Evolutionary conservation across 2,329 filamentous ascomycete species (phyloP).

Genomic region (Colletotrichum lupini): DNA sequence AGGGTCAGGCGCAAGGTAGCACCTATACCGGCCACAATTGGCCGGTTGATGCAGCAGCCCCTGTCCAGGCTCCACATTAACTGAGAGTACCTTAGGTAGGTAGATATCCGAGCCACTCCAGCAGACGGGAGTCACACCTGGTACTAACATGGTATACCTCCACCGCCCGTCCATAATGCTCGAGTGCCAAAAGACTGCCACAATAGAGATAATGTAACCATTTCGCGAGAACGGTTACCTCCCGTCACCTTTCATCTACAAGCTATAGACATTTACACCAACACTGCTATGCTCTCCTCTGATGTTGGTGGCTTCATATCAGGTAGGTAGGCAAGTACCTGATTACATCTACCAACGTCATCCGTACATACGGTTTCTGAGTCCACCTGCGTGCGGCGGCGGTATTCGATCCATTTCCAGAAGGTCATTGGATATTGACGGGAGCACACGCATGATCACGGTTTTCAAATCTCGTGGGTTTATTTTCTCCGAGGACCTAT

Average conservation of each 20-base stretch:
- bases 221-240: not conserved
- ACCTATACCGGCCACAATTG: not conserved
- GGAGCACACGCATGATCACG: not conserved
- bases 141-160: not conserved
- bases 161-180: too few relatives aligned
- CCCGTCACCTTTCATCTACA: not conserved
- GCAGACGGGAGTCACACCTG: not conserved
- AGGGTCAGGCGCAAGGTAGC: slow-evolving; percentile 9
- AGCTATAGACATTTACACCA: not conserved
- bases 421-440: not conserved
- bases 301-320: not conserved
- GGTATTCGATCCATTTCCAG: not conserved
- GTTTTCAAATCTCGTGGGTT: not conserved
- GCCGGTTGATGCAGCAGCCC: not conserved
- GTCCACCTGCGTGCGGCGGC: not conserved
- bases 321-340: too few relatives aligned
- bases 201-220: not conserved
- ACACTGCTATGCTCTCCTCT: not conserved
- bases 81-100: not conserved
- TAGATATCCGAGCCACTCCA: not conserved
- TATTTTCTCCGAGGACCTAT: not conserved
- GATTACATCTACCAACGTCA: too few relatives aligned
- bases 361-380: not conserved
- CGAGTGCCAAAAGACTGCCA: not conserved
- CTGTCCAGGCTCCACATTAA: not conserved